A percentile compares a stretch with the other conserved stretches of the same genome.
These are phyloP conservation scores for Phytophthora tentaculata DNA, from an alignment of 352 stramenopile genomes.

Conservation along the genomic window DNA sequence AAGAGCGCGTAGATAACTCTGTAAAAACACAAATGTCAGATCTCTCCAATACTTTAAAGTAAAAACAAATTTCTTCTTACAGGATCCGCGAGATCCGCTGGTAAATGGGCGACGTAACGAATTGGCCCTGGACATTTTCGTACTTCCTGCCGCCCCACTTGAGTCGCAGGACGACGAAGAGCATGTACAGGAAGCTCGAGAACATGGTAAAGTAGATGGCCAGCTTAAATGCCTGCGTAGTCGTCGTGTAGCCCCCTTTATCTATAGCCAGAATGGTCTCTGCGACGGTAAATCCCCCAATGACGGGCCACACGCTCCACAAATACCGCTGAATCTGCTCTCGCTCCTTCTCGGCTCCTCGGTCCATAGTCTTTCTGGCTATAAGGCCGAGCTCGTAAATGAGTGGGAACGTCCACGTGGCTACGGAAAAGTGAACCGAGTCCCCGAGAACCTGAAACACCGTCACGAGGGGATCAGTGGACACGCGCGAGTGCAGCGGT, in stretches of 20 bases:
- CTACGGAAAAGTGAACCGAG: constrained; percentile 41
- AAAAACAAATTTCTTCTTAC: constrained; percentile 13
- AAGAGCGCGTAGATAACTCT: constrained; percentile 58
- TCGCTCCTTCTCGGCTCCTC: constrained; percentile 43
- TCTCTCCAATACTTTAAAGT: background rate
- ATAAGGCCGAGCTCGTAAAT: constrained; percentile 47
- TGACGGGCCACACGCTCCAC: constrained; percentile 30
- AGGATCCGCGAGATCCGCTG: constrained; percentile 64
- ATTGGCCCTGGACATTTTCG: constrained; percentile 60
- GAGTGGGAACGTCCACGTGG: constrained; percentile 47
- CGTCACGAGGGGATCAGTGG: constrained; percentile 22
- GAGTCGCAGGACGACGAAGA: constrained; percentile 39
- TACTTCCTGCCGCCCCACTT: constrained; percentile 59
- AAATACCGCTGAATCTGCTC: constrained; percentile 39
- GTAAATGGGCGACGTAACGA: constrained; percentile 64
- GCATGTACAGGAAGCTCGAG: constrained; percentile 49
- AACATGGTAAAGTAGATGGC: constrained; percentile 52
- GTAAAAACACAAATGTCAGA: background rate
- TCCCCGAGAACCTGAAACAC: constrained; percentile 41
- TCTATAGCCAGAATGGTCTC: constrained; percentile 34
- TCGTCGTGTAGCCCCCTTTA: constrained; percentile 46
- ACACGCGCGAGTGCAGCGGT: constrained; percentile 38
- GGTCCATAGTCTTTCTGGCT: constrained; percentile 50
- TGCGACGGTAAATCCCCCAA: constrained; percentile 32
- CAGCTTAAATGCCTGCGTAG: constrained; percentile 45